Evolutionary conservation across 352 stramenopile species (phyloP).

Genomic region (Plasmopara muralis): DNA sequence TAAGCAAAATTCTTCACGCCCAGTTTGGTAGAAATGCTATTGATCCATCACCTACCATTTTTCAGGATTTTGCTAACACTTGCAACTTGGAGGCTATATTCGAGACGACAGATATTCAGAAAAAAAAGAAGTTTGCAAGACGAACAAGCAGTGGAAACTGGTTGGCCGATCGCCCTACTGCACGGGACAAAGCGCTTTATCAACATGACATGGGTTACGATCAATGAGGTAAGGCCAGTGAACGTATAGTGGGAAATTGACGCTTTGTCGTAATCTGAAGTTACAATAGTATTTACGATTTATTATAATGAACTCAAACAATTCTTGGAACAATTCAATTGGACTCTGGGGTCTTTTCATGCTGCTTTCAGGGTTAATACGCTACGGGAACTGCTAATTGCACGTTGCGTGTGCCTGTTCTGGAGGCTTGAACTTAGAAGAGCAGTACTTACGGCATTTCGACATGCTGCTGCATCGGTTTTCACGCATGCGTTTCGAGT

Average conservation of each 20-base stretch:
- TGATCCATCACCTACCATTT: conserved; percentile 74
- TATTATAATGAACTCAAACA: conserved; percentile 8
- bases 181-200: conserved; percentile 72
- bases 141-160: conserved; percentile 84
- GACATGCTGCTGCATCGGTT: conserved; percentile 4
- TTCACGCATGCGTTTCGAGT: conserved; percentile 13
- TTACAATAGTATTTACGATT: conserved; percentile 39
- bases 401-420: conserved; percentile 7
- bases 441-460: conserved; percentile 12
- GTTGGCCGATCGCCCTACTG: conserved; percentile 70
- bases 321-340: conserved; percentile 9
- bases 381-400: conserved; percentile 9
- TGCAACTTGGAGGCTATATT: conserved; percentile 84
- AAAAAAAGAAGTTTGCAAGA: conserved; percentile 73
- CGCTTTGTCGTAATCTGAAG: conserved; percentile 13
- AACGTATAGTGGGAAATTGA: conserved; percentile 15
- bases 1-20: conserved; percentile 54
- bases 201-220: conserved; percentile 80
- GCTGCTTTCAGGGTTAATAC: conserved; percentile 19
- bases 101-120: conserved; percentile 54
- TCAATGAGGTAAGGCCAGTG: conserved; percentile 20
- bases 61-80: conserved; percentile 76
- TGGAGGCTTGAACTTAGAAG: conserved; percentile 4
- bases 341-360: conserved; percentile 10
- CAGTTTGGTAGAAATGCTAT: conserved; percentile 72